Percentiles rank a stretch among this genome's conserved stretches.
Conservation (phyloP, 2,329 filamentous ascomycete species). For the Trichoderma oligosporum region DNA sequence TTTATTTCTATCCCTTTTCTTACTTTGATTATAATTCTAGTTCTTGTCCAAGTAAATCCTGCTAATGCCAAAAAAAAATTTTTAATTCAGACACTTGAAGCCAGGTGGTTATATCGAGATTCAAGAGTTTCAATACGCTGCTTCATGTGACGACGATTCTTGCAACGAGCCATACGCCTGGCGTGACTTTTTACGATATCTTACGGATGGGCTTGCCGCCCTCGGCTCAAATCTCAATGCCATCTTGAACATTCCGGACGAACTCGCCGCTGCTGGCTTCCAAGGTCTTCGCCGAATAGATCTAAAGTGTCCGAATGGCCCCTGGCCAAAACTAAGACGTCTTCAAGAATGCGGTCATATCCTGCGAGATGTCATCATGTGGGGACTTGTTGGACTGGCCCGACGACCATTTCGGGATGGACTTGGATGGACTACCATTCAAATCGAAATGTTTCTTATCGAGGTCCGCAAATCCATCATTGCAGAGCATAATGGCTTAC, state of each 20-base stretch:
- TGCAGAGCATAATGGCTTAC: constrained; percentile 34
- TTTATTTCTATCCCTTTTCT: neutral
- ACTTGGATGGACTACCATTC: constrained; percentile 39
- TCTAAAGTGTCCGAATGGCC: constrained; percentile 47
- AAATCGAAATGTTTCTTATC: constrained; percentile 44
- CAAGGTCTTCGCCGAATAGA: constrained; percentile 37
- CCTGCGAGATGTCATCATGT: constrained; percentile 41
- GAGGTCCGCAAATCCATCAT: constrained; percentile 39
- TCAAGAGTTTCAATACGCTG: constrained; percentile 43
- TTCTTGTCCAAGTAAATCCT: neutral
- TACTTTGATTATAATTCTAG: too few species aligned
- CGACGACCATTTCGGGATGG: constrained; percentile 39
- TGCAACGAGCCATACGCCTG: constrained; percentile 44
- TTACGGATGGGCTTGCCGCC: constrained; percentile 39
- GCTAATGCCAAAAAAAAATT: neutral
- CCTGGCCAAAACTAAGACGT: constrained; percentile 43
- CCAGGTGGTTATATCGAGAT: constrained; percentile 51
- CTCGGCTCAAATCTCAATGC: constrained; percentile 43
- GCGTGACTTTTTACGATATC: constrained; percentile 43
- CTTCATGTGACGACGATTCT: constrained; percentile 44
- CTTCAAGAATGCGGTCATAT: constrained; percentile 46
- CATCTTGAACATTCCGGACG: constrained; percentile 34
- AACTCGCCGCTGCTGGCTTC: constrained; percentile 43
- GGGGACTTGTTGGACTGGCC: constrained; percentile 39
- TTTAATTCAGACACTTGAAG: constrained; percentile 44